Conservation (phyloP, 805 yeast genomes). For the Saccharomycopsis oosterbeekiorum region DNA sequence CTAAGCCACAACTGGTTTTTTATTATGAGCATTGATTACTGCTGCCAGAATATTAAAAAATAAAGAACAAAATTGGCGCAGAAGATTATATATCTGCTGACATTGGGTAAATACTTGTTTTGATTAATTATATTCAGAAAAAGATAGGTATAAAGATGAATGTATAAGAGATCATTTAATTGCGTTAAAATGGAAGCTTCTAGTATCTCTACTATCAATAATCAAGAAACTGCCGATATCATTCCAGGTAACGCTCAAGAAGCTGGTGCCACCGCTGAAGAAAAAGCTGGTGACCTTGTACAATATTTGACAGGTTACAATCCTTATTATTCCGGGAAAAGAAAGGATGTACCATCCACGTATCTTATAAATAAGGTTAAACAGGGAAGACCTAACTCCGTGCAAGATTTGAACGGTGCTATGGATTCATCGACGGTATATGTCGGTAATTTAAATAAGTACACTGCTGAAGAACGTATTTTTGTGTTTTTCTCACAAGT, state of each 20-base stretch:
- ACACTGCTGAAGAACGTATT: slow-evolving; percentile 91
- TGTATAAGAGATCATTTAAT: neutral
- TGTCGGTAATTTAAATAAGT: slow-evolving; percentile 83
- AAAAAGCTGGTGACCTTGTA: neutral
- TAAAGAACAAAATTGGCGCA: neutral
- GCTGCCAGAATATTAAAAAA: neutral
- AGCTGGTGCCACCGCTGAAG: neutral
- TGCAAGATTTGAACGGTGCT: slow-evolving; percentile 57
- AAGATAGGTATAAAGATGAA: neutral
- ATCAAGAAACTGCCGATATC: neutral
- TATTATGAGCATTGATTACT: neutral
- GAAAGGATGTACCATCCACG: slow-evolving; percentile 63
- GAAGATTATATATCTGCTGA: neutral
- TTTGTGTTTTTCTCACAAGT: slow-evolving; percentile 77
- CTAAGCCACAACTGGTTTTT: no score
- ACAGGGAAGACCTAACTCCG: slow-evolving; percentile 26
- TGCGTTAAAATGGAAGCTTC: neutral
- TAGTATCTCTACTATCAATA: neutral
- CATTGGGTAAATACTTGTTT: neutral
- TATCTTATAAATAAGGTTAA: slow-evolving; percentile 62
- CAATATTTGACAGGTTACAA: neutral
- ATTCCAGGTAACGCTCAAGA: neutral
- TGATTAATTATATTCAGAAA: neutral
- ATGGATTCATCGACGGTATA: slow-evolving; percentile 68
- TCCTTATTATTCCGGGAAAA: slow-evolving; percentile 43